Percentiles rank a stretch among this genome's conserved stretches.
phyloP scores from a whole-genome alignment of 2,329 filamentous ascomycete genomes.

The Penicillium freii region DNA sequence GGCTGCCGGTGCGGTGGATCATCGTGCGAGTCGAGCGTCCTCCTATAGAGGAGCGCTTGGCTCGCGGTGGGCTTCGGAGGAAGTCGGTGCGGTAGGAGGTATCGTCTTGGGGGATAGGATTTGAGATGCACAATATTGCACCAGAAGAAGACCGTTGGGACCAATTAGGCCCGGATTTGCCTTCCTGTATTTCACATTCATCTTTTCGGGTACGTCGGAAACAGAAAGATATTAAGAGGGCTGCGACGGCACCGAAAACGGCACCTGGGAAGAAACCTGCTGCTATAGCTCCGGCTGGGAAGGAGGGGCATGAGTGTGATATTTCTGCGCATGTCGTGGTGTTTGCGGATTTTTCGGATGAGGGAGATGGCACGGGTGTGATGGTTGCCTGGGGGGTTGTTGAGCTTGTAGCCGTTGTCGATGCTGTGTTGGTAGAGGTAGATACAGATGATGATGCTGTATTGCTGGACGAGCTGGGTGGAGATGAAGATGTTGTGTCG shows the following conservation, averaged over 20 bases:
- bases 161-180: slow-evolving; percentile 29
- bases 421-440: slow-evolving; percentile 6
- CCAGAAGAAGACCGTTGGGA: slow-evolving; percentile 36
- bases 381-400: slow-evolving; percentile 21
- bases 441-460: slow-evolving; percentile 13
- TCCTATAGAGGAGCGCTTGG: slow-evolving; percentile 24
- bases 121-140: slow-evolving; percentile 40
- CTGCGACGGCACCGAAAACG: slow-evolving; percentile 48
- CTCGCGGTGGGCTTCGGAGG: slow-evolving; percentile 26
- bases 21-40: slow-evolving; percentile 35
- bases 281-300: slow-evolving; percentile 42
- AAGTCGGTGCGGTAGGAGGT: slow-evolving; percentile 46
- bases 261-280: slow-evolving; percentile 50
- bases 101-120: slow-evolving; percentile 45
- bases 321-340: slow-evolving; percentile 3
- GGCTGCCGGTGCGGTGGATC: slow-evolving; percentile 35
- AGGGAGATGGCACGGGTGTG: slow-evolving; percentile 22
- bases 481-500: slow-evolving; percentile 13
- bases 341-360: slow-evolving; percentile 19
- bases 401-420: slow-evolving; percentile 15
- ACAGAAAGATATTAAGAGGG: slow-evolving; percentile 51
- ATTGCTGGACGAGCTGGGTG: background rate
- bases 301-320: slow-evolving; percentile 34
- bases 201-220: slow-evolving; percentile 30
- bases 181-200: slow-evolving; percentile 21